A percentile compares a stretch with the other conserved stretches of the same genome.
These are phyloP conservation scores for Dendrocalamus sinicus DNA, from an alignment of 176 grass and related monocot species.

Conservation along the genomic window DNA sequence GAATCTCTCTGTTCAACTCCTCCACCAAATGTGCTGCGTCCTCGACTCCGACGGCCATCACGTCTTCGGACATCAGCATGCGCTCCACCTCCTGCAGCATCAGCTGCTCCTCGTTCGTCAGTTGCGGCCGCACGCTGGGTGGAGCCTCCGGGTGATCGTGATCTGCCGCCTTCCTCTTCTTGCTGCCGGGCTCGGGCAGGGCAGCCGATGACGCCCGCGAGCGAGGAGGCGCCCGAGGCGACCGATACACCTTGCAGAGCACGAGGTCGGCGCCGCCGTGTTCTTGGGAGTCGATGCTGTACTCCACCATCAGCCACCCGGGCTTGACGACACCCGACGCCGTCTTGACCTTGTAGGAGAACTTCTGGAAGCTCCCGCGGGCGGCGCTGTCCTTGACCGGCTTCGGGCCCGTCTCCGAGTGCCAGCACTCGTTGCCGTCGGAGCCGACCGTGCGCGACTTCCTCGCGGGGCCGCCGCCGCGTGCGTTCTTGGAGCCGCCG, in stretches of 20 bases:
- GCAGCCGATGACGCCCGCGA: neutral
- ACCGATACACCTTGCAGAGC: neutral
- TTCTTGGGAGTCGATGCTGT: neutral
- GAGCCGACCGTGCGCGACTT: neutral
- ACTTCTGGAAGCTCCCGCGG: neutral
- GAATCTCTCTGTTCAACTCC: too few relatives aligned
- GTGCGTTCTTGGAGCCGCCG: neutral
- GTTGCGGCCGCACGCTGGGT: neutral
- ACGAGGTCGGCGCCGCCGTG: neutral
- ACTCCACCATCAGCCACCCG: neutral
- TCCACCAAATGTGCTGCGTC: too few relatives aligned
- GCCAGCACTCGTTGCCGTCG: neutral
- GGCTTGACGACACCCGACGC: neutral
- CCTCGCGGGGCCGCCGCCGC: neutral
- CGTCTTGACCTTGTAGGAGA: neutral
- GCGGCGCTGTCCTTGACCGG: neutral
- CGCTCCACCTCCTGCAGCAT: too few relatives aligned
- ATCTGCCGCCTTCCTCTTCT: neutral
- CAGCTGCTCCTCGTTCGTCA: too few relatives aligned
- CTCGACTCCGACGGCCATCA: too few relatives aligned
- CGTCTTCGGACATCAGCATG: too few relatives aligned
- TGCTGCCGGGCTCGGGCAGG: neutral
- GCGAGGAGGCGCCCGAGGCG: neutral
- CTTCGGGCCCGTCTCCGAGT: neutral
- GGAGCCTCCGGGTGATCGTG: neutral